Evolutionary conservation across 768 basidiomycete genomes (phyloP).

Genomic region (Collybia sordida): DNA sequence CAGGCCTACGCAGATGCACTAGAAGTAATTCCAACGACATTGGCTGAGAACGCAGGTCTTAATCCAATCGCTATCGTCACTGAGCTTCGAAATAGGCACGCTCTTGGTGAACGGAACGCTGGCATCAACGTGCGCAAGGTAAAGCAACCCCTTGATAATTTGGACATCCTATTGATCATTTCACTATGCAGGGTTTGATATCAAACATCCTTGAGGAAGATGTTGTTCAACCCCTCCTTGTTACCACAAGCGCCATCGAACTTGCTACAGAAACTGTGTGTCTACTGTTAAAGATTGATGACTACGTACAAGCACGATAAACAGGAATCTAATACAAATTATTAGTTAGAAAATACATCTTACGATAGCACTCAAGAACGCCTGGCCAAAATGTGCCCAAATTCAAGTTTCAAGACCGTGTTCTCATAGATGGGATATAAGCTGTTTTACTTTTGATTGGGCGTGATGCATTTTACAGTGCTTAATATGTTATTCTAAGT

Average conservation of each 20-base stretch:
- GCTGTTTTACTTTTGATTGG: too few species aligned
- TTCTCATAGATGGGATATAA: too few species aligned
- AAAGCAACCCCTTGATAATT: constrained; percentile 15
- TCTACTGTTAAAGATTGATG: constrained; percentile 92
- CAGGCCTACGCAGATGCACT: constrained; percentile 97
- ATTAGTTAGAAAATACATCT: neutral
- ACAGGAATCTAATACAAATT: constrained; percentile 1
- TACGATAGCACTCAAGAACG: neutral
- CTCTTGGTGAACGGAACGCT: constrained; percentile 89
- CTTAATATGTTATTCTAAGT: constrained; percentile 17
- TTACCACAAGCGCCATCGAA: constrained; percentile 94
- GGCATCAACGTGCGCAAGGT: constrained; percentile 99
- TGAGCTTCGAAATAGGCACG: constrained; percentile 95
- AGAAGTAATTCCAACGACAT: constrained; percentile 95
- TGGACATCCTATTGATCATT: neutral
- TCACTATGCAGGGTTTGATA: constrained; percentile 72
- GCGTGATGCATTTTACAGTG: constrained; percentile 8
- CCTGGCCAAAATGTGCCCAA: too few species aligned
- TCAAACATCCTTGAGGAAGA: constrained; percentile 98
- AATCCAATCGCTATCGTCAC: constrained; percentile 99
- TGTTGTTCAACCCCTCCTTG: constrained; percentile 93
- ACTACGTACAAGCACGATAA: constrained; percentile 79
- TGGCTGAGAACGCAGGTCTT: constrained; percentile 97
- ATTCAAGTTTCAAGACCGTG: too few species aligned
- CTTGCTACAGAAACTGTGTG: constrained; percentile 98